Percentiles rank a stretch among this genome's conserved stretches.
phyloP scores from a whole-genome alignment of 306 rosid species.

The Cucurbita moschata region DNA sequence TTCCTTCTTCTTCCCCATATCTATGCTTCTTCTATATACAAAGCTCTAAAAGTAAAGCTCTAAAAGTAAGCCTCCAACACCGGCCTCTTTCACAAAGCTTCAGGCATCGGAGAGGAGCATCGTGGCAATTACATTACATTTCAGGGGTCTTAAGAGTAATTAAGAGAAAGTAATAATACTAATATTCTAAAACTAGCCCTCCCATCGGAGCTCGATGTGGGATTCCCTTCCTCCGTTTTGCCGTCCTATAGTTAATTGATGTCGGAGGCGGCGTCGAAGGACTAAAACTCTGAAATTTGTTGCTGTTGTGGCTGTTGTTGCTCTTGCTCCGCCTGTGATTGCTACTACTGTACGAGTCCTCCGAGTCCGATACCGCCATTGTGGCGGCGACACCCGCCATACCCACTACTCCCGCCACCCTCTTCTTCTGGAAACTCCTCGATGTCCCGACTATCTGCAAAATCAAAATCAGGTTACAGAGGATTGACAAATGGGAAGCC shows the following conservation, averaged over 20 bases:
- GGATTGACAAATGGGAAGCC: not conserved
- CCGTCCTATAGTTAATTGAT: constrained; percentile 56
- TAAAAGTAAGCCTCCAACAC: constrained; percentile 8
- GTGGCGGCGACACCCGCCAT: constrained; percentile 2
- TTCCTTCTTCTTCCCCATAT: constrained; percentile 7
- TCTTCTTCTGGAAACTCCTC: constrained; percentile 34
- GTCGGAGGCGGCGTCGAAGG: constrained; percentile 95
- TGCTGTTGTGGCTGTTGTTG: not conserved
- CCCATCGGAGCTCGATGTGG: constrained; percentile 96
- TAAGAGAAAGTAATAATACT: constrained; percentile 16
- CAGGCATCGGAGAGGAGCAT: constrained; percentile 1
- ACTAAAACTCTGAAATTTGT: constrained; percentile 51
- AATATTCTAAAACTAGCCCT: constrained; percentile 63
- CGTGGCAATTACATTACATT: constrained; percentile 15
- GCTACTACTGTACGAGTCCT: constrained; percentile 70
- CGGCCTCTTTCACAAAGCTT: constrained; percentile 50
- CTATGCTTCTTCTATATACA: constrained; percentile 52
- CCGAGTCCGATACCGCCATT: constrained; percentile 57
- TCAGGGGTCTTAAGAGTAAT: constrained; percentile 24
- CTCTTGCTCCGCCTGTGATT: constrained; percentile 39
- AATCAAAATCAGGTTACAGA: not conserved
- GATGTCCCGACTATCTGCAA: constrained; percentile 66
- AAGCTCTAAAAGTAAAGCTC: constrained; percentile 5
- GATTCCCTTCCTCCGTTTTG: constrained; percentile 92
- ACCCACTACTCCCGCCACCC: constrained; percentile 5